phyloP scores from a whole-genome alignment of 2,329 filamentous ascomycete genomes.

The Calonectria pseudoreteaudii region DNA sequence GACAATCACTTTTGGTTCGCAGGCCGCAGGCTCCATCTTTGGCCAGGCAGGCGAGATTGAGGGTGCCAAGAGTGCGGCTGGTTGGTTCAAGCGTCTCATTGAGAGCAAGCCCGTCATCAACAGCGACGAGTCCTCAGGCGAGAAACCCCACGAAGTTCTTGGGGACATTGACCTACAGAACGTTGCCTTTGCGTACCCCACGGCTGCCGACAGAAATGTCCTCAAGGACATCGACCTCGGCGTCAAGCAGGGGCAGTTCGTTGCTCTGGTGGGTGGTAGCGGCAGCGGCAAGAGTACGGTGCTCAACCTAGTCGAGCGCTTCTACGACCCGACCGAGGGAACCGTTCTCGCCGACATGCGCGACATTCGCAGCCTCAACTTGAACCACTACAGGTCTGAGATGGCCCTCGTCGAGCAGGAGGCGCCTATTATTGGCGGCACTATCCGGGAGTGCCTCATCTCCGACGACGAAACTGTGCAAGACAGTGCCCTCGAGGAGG shows the following conservation, averaged over 20 bases:
- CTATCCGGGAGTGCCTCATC: conserved; percentile 1
- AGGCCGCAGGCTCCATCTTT: conserved; percentile 4
- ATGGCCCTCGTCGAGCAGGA: conserved; percentile 18
- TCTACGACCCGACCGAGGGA: neutral
- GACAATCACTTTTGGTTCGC: conserved; percentile 1
- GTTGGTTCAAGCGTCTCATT: neutral
- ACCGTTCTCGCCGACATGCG: neutral
- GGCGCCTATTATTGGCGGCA: conserved; percentile 1
- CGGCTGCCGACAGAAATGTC: neutral
- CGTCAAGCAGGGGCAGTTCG: neutral
- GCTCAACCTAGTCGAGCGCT: neutral
- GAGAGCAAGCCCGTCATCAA: neutral
- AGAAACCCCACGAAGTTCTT: neutral
- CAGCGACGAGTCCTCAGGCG: neutral
- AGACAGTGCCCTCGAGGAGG: conserved; percentile 1
- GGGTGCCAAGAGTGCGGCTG: neutral
- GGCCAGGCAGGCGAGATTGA: neutral
- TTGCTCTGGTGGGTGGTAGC: neutral
- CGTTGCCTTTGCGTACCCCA: neutral
- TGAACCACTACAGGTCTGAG: neutral
- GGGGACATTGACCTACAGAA: neutral
- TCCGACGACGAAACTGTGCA: neutral
- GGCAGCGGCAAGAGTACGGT: conserved; percentile 3
- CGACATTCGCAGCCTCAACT: neutral
- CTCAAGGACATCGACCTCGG: neutral